phyloP scores from a whole-genome alignment of 768 basidiomycete genomes.

The Rhizopogon vinicolor region DNA sequence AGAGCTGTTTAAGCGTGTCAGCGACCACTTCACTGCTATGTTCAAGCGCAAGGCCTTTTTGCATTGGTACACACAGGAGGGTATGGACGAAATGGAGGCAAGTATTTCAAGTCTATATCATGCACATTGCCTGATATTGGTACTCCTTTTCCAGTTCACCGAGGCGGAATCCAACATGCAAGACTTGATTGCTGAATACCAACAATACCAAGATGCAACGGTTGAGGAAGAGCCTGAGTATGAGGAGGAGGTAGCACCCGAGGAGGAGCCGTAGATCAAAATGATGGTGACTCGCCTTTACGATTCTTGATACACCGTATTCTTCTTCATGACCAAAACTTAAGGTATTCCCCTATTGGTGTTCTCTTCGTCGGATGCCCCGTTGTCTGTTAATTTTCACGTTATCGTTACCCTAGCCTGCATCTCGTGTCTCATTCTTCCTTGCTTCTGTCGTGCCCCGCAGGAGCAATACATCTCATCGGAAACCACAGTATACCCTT shows the following conservation, averaged over 20 bases:
- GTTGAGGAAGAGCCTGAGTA: conserved; percentile 88
- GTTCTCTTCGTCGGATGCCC: conserved; percentile 23
- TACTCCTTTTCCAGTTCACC: conserved; percentile 58
- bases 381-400: conserved; percentile 25
- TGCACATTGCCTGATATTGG: not conserved
- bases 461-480: conserved; percentile 7
- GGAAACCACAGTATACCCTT: conserved; percentile 8
- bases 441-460: conserved; percentile 5
- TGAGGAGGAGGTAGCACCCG: conserved; percentile 67
- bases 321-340: conserved; percentile 29
- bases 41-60: conserved; percentile 98
- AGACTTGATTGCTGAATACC: conserved; percentile 96
- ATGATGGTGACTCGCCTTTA: conserved; percentile 13
- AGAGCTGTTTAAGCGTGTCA: conserved; percentile 98
- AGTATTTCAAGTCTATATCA: conserved; percentile 9
- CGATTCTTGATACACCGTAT: conserved; percentile 8
- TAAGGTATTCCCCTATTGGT: conserved; percentile 31
- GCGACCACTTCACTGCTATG: conserved; percentile 98
- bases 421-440: conserved; percentile 12
- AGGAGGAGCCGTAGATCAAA: conserved; percentile 51
- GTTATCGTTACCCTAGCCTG: conserved; percentile 26
- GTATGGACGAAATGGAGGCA: conserved; percentile 98
- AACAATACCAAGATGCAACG: conserved; percentile 95
- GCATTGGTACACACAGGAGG: conserved; percentile 99
- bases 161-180: conserved; percentile 99